phyloP scores from a whole-genome alignment of 2,329 filamentous ascomycete species.

The Ilyonectria mors-panacis region DNA sequence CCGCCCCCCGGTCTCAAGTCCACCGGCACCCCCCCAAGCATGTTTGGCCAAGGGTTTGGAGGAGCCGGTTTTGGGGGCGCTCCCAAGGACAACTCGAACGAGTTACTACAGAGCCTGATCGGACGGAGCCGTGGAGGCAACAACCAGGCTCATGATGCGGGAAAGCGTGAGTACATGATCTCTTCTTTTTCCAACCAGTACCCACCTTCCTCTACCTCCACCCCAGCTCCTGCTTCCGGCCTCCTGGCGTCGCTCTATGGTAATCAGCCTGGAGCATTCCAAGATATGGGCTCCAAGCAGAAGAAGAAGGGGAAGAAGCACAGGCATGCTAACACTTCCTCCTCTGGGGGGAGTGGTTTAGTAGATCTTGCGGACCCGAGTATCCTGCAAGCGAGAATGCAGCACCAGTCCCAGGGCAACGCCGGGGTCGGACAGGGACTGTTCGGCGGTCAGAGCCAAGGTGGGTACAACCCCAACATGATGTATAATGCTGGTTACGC shows the following conservation, averaged over 20 bases:
- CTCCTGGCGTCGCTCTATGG: constrained; percentile 94
- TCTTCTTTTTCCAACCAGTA: constrained; percentile 92
- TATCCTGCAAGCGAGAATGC: constrained; percentile 98
- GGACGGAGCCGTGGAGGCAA: constrained; percentile 77
- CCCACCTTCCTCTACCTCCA: constrained; percentile 84
- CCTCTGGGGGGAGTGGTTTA: constrained; percentile 98
- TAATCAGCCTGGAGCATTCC: constrained; percentile 86
- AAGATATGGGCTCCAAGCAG: constrained; percentile 95
- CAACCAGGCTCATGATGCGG: constrained; percentile 83
- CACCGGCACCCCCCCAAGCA: constrained; percentile 92
- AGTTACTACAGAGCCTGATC: constrained; percentile 85
- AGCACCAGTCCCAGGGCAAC: constrained; percentile 87
- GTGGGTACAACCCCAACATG: constrained; percentile 92
- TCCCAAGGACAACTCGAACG: constrained; percentile 77
- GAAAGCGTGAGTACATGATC: constrained; percentile 99
- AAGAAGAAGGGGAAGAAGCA: constrained; percentile 99
- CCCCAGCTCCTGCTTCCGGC: constrained; percentile 90
- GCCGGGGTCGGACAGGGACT: constrained; percentile 89
- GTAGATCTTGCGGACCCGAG: constrained; percentile 99
- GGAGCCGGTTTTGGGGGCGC: constrained; percentile 76
- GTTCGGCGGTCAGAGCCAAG: constrained; percentile 90
- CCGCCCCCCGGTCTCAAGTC: constrained; percentile 97
- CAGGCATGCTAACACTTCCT: constrained; percentile 99
- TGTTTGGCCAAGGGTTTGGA: constrained; percentile 94
- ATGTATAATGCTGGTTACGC: constrained; percentile 83